Base-by-base conservation (phyloP, 2,329 filamentous ascomycete species). In the Cryphonectria nitschkei region DNA sequence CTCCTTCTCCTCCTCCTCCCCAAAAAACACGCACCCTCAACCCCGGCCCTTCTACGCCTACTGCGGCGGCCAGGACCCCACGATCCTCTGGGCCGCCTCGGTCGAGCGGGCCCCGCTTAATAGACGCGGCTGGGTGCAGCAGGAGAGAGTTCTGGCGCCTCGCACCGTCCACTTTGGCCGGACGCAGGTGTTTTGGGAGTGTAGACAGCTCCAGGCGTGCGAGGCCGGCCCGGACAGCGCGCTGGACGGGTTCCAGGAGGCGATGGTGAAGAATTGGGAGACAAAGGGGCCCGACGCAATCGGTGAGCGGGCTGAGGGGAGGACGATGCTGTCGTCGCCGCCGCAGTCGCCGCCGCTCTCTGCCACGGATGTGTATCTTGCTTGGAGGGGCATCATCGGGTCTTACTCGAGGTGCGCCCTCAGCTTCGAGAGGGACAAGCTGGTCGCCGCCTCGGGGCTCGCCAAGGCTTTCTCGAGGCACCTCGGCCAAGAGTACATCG, bases 361-460 rank as follows among this genome's bases (percentile, higher is more conserved):
- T 16, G 16, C 63, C 63, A 65, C 63, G 29, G 41, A 65, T 19
- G 8, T 32, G 1, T 50, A 50, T 26, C 39, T 34, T 9, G 43
- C 43, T n/a, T 65, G 63, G 63, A 46, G 63, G n/a, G 26, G 41
- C 2, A 65, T 52, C 41, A 34, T 65, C 41, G 63, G 63, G 13
- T 43, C 50, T 0, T 65, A 65, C 63, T 46, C 63, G n/a, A 29
- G 41, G 11, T 50, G 63, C 43, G 63, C 8, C 14, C 63, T 65
- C 13, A 65, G 11, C 16, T 37, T 52, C 26, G 63, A 65, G 29
- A 52, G 37, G 26, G 70, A 72, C 68, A 69, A 72, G 67, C 70
- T 72, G 16, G 64, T 72, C 58, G 70, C 70, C 8, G 46, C 65
- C 9, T 68, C 63, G 29, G 64, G 70, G 16, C 62, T 72, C 41